Evolutionary conservation across 2,329 filamentous ascomycete species (phyloP).

Genomic region (Diaporthe vexans): DNA sequence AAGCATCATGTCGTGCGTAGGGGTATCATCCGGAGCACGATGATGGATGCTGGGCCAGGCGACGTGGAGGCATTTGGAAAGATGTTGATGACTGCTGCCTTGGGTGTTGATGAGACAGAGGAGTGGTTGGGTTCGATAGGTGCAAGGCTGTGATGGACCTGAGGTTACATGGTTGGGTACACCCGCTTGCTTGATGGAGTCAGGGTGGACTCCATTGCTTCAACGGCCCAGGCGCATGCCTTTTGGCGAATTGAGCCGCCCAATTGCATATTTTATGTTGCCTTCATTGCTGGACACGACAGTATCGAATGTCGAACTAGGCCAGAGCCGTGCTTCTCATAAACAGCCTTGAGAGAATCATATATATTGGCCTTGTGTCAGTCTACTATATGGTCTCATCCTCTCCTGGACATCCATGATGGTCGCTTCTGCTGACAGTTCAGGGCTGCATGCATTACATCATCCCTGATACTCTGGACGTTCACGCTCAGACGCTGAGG

Average conservation of each 20-base stretch:
- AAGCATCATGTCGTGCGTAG: conserved; percentile 54
- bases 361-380: background rate
- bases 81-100: conserved; percentile 43
- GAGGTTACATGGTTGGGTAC: background rate
- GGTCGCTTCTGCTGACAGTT: background rate
- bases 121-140: conserved; percentile 42
- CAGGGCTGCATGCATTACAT: background rate
- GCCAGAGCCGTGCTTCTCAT: background rate
- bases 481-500: background rate
- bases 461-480: background rate
- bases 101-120: conserved; percentile 45
- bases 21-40: conserved; percentile 37
- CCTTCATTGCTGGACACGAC: too few species aligned
- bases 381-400: background rate
- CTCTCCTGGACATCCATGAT: background rate
- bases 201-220: background rate
- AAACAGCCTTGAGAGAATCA: background rate
- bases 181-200: background rate
- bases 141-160: conserved; percentile 29
- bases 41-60: conserved; percentile 39
- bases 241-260: background rate
- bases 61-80: conserved; percentile 46
- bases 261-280: too few species aligned
- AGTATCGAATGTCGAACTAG: too few species aligned
- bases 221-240: background rate